Evolutionary conservation across 371 early-diverging fungal genomes (phyloP).

Genomic region (Rhizopus microsporus): DNA sequence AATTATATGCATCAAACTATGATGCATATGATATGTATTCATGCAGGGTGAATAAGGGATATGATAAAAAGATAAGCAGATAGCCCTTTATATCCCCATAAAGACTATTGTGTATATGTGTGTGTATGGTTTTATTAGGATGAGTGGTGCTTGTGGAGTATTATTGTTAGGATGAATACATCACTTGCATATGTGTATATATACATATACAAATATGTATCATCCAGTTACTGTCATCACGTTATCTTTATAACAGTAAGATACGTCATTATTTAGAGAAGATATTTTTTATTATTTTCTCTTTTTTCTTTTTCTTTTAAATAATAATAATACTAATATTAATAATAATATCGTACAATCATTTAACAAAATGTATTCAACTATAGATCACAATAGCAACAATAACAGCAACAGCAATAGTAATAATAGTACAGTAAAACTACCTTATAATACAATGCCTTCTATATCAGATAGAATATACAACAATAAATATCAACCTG

Average conservation of each 20-base stretch:
- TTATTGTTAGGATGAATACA: too few species aligned
- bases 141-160: too few species aligned
- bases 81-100: too few species aligned
- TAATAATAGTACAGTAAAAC: background rate
- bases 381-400: background rate
- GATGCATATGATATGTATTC: too few species aligned
- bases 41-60: too few species aligned
- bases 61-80: too few species aligned
- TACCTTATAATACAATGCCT: background rate
- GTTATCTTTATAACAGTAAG: conserved; percentile 1
- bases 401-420: background rate
- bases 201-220: too few species aligned
- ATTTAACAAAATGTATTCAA: background rate
- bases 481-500: background rate
- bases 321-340: background rate
- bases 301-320: background rate
- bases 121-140: too few species aligned
- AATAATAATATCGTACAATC: background rate
- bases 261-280: too few species aligned
- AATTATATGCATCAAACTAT: too few species aligned
- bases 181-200: too few species aligned
- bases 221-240: background rate
- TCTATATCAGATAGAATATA: background rate
- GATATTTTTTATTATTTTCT: background rate
- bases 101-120: too few species aligned